These are phyloP conservation scores for Boletus insuetus DNA, from an alignment of 768 basidiomycete genomes.

Conservation along the genomic window DNA sequence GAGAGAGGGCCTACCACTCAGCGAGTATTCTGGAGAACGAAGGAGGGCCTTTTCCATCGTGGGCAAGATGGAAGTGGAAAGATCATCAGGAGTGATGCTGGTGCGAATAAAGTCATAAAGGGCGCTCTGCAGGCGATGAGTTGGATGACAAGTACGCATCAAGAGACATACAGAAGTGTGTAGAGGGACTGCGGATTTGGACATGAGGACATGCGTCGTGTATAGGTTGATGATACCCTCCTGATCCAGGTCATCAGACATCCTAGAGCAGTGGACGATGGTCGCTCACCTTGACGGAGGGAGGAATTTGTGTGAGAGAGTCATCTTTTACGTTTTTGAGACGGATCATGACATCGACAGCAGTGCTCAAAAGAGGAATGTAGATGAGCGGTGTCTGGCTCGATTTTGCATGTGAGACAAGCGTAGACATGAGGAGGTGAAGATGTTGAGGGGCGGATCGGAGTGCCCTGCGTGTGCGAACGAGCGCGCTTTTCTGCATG, in stretches of 20 bases:
- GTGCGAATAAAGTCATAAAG: slow-evolving; percentile 60
- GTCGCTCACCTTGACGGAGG: slow-evolving; percentile 43
- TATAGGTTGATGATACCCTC: slow-evolving; percentile 60
- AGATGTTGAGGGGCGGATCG: slow-evolving; percentile 58
- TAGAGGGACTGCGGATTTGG: slow-evolving; percentile 57
- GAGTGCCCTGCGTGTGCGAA: slow-evolving; percentile 62
- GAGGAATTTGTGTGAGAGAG: slow-evolving; percentile 41
- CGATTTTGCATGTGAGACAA: slow-evolving; percentile 52
- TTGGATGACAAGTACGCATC: slow-evolving; percentile 1
- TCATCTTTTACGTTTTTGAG: slow-evolving; percentile 55
- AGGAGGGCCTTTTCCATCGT: slow-evolving; percentile 77
- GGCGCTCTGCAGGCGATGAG: slow-evolving; percentile 38
- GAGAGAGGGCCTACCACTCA: slow-evolving; percentile 48
- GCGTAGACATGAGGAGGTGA: slow-evolving; percentile 47
- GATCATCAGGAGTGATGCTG: slow-evolving; percentile 48
- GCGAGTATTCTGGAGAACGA: slow-evolving; percentile 76
- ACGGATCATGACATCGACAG: slow-evolving; percentile 67
- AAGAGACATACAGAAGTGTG: slow-evolving; percentile 53
- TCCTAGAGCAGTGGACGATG: neutral
- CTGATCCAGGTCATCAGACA: slow-evolving; percentile 33
- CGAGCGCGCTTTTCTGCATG: slow-evolving; percentile 57
- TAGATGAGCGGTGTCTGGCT: slow-evolving; percentile 40
- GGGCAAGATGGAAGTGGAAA: slow-evolving; percentile 58
- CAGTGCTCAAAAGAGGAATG: slow-evolving; percentile 60
- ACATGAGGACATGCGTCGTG: slow-evolving; percentile 57